Evolutionary conservation across 2,329 filamentous ascomycete genomes (phyloP), one percentile per base, ranked within the genome.

Genomic region (Pestalotiopsis sp.): DNA sequence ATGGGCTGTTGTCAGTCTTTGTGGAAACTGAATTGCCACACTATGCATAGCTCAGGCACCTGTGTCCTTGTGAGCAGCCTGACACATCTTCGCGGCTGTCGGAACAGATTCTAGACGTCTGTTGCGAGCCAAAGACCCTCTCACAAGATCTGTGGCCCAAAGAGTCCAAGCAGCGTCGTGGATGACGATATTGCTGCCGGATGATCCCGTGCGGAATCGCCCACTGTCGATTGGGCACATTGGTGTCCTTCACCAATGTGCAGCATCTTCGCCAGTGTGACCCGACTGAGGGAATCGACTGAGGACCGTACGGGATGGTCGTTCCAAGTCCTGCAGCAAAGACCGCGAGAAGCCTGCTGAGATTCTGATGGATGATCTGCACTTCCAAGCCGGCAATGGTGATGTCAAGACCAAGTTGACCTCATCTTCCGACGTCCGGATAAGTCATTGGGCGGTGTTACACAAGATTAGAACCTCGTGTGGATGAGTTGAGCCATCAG

Each of bases 401-500:
- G 25, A 27, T 17, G 61, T 52, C 38, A 20, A 31, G 39, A 49
- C 38, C 61, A 45, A 25, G 39, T 27, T 45, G 61, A 45, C 61
- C 23, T 45, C 38, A 64, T 64, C 36, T 61, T 25, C 36, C 25
- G 31, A n/a, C 13, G n/a, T 61, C 13, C 27, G 25, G 59, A 61
- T 38, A 39, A 61, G n/a, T 61, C 59, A 61, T 61, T 38, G 14
- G 39, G 36, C 59, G 59, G 31, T 17, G 20, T 38, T 20, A 61
- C 59, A 61, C 59, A 61, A 61, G 59, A 36, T 20, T 20, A 61
- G 27, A 39, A 61, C 14, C 59, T 61, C 38, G 31, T 61, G 59
- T n/a, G 6, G 2, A 17, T 39, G 59, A 39, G 27, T 41, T 65
- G 49, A 12, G 41, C 65, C 59, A 77, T 79, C 76, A 77, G 69